Evolutionary conservation across 179 eudicot genomes (phyloP).

Genomic region (Actinidia arguta): DNA sequence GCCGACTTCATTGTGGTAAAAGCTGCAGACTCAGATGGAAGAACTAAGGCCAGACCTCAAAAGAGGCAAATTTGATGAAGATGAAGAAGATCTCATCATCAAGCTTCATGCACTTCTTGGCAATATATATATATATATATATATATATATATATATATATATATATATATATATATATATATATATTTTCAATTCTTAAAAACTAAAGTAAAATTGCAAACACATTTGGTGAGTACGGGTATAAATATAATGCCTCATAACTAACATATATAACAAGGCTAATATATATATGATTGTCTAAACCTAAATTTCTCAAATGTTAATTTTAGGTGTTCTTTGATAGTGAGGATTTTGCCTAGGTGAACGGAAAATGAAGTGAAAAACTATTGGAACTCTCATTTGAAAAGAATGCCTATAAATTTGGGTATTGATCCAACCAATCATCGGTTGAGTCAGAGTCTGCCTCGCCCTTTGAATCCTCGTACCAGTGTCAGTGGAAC

Average conservation of each 20-base stretch:
- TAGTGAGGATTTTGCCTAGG: slow-evolving; percentile 18
- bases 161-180: no score
- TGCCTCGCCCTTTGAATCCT: no score
- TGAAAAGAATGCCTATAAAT: slow-evolving; percentile 14
- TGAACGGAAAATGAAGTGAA: slow-evolving; percentile 26
- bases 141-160: no score
- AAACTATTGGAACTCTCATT: slow-evolving; percentile 27
- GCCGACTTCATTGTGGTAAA: background rate
- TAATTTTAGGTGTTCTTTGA: slow-evolving; percentile 19
- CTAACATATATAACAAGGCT: background rate
- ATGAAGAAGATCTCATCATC: slow-evolving; percentile 10
- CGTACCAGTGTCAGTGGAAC: no score
- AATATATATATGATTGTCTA: background rate
- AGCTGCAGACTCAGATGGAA: slow-evolving; percentile 1
- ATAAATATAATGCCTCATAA: background rate
- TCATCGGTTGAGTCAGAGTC: background rate
- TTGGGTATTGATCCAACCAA: slow-evolving; percentile 10
- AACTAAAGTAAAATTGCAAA: no score
- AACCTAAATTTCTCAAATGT: background rate
- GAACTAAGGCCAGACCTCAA: slow-evolving; percentile 10
- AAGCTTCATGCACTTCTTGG: background rate
- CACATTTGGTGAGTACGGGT: no score
- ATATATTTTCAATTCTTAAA: no score
- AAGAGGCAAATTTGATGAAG: slow-evolving; percentile 9
- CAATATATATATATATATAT: background rate